Evolutionary conservation across 345 rosid species (phyloP).

Genomic region (Citrus unshiu): DNA sequence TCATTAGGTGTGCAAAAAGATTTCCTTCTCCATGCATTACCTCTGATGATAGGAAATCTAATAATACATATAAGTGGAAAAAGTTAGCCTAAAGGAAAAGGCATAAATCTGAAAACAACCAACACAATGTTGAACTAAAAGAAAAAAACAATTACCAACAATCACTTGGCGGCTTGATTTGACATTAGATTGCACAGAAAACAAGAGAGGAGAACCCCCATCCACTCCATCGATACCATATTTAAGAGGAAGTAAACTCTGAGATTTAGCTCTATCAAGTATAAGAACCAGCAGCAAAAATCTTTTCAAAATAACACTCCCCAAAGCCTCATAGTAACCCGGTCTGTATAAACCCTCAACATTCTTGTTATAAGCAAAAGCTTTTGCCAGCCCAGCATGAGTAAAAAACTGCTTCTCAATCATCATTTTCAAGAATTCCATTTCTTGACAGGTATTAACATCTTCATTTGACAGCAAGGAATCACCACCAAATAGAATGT

Average conservation of each 20-base stretch:
- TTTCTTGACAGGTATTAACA: conserved; percentile 47
- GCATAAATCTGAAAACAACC: conserved; percentile 12
- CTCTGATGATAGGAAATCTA: conserved; percentile 80
- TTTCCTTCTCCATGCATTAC: conserved; percentile 97
- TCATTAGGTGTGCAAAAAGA: conserved; percentile 78
- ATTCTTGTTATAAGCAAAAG: conserved; percentile 84
- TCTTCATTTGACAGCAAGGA: conserved; percentile 60
- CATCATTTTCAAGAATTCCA: conserved; percentile 67
- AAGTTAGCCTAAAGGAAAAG: conserved; percentile 30
- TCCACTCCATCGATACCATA: conserved; percentile 92
- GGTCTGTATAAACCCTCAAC: conserved; percentile 93
- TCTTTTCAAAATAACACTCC: conserved; percentile 81
- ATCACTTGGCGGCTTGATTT: conserved; percentile 84
- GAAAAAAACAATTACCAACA: conserved; percentile 42
- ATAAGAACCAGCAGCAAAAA: conserved; percentile 71
- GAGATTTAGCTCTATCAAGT: conserved; percentile 80
- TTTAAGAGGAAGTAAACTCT: conserved; percentile 64
- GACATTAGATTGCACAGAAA: conserved; percentile 45
- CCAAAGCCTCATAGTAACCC: conserved; percentile 85
- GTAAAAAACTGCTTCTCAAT: conserved; percentile 75
- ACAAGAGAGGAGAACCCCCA: conserved; percentile 89
- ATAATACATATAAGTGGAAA: conserved; percentile 25
- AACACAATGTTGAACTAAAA: background rate
- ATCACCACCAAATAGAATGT: conserved; percentile 77
- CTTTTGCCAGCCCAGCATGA: conserved; percentile 66